Conservation (phyloP, 106 monocot species). For the Vanilla planifolia region DNA sequence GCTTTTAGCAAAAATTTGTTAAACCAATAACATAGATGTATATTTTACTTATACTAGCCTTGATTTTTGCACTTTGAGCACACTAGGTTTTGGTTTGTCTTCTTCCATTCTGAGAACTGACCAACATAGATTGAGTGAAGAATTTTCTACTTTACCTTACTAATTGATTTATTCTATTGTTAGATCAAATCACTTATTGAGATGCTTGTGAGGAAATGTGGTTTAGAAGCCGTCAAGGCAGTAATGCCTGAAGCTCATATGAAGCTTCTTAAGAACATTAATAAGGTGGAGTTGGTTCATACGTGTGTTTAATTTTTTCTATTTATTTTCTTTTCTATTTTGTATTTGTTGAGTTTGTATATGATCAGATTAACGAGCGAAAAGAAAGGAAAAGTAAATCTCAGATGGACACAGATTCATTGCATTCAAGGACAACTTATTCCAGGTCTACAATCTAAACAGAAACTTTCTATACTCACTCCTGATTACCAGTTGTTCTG, state of each 20-base stretch:
- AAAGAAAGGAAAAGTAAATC: constrained; percentile 73
- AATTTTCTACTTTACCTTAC: too few relatives aligned
- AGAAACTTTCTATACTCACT: neutral
- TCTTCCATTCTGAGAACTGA: too few relatives aligned
- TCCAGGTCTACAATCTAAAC: constrained; percentile 28
- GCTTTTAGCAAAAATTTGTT: too few relatives aligned
- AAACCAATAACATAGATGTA: too few relatives aligned
- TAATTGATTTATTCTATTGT: neutral
- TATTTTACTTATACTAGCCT: too few relatives aligned
- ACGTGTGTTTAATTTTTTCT: neutral
- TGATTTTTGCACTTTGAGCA: too few relatives aligned
- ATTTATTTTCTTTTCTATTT: neutral
- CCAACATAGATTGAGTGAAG: too few relatives aligned
- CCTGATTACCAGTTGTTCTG: too few relatives aligned
- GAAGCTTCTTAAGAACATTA: constrained; percentile 82
- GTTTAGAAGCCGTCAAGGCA: constrained; percentile 84
- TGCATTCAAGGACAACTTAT: constrained; percentile 43
- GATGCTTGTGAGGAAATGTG: constrained; percentile 93
- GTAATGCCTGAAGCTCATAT: constrained; percentile 97
- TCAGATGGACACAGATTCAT: constrained; percentile 38
- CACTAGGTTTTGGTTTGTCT: too few relatives aligned
- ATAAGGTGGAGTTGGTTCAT: constrained; percentile 44
- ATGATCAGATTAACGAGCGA: constrained; percentile 50
- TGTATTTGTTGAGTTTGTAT: too few relatives aligned
- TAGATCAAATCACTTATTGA: constrained; percentile 84